Evolutionary conservation across 805 yeast species (phyloP), one percentile per base, ranked within the genome.

Genomic region (Wickerhamiella azyma): DNA sequence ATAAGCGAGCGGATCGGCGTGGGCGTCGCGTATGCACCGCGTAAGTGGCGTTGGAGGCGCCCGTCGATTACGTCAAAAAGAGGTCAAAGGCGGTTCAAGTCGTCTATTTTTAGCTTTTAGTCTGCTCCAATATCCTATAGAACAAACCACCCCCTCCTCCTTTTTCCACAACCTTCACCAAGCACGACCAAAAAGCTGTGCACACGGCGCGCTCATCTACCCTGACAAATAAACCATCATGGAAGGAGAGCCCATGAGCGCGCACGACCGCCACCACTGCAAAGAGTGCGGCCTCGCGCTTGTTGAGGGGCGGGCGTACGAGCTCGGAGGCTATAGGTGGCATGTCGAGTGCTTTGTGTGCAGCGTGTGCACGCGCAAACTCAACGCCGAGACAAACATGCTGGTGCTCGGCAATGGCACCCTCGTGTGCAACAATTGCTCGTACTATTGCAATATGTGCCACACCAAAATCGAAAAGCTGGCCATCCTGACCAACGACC

Each of bases 261-360:
- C 39, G 30, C 48, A 45, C 40, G 49, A 46, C 30, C 46, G 45
- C 41, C 48, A 48, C 46, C 52, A 50, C 39, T 56, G 61, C 50
- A 57, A 55, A 38, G 56, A 50, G 21, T 57, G 56, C 42, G 50
- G 48, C 36, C 41, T 37, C 35, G 59, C 71, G 48, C 66, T 80
- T 24, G 83, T 89, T 41, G 74, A 74, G 16, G 96, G 96, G 28
- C 94, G 88, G 53, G 97, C 97, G 2, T 92, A 85, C 60, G 97
- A 89, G 60, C 68, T 89, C 21, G 95, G 95, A 19, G 94, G 82
- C 24, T 89, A 85, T 59, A 76, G 95, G 52, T 92, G 98, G 98
- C 98, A 92, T 62, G 81, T 85, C 47, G 74, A 81, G 51, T 92
- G 98, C 64, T 92, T 92, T 65, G 72, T 77, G 40, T 92, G 98